These are phyloP conservation scores for Peronosclerospora sorghi DNA, from an alignment of 352 stramenopile species.

Conservation along the genomic window DNA sequence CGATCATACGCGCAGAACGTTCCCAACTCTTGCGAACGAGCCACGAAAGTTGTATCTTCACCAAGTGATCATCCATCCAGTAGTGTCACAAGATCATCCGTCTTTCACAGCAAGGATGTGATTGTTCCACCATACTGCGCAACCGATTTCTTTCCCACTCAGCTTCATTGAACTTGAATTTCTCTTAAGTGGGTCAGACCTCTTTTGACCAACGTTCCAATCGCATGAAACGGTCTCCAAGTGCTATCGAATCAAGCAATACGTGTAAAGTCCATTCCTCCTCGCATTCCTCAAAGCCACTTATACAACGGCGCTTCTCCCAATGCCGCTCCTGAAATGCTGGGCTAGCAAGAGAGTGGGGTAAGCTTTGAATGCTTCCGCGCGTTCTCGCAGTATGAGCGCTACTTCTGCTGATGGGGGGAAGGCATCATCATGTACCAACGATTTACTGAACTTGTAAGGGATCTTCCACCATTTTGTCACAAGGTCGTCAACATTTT, in stretches of 20 bases:
- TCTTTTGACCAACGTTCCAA: slow-evolving; percentile 90
- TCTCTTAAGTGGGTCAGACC: slow-evolving; percentile 92
- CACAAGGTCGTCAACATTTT: slow-evolving; percentile 82
- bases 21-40: too few relatives aligned
- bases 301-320: slow-evolving; percentile 82
- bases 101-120: slow-evolving; percentile 81
- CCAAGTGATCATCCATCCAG: slow-evolving; percentile 91
- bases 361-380: slow-evolving; percentile 89
- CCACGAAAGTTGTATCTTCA: slow-evolving; percentile 93
- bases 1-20: too few relatives aligned
- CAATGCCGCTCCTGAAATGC: slow-evolving; percentile 90
- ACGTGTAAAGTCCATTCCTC: slow-evolving; percentile 79
- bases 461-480: slow-evolving; percentile 90
- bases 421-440: slow-evolving; percentile 84
- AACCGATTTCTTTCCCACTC: slow-evolving; percentile 91
- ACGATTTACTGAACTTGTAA: slow-evolving; percentile 85
- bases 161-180: slow-evolving; percentile 88
- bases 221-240: slow-evolving; percentile 86
- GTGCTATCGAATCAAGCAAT: slow-evolving; percentile 73
- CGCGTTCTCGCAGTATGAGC: slow-evolving; percentile 80
- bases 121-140: slow-evolving; percentile 88
- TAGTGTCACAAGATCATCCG: slow-evolving; percentile 87
- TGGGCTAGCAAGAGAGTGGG: slow-evolving; percentile 85
- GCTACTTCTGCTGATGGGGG: slow-evolving; percentile 84
- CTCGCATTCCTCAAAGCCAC: slow-evolving; percentile 81